A percentile compares a stretch with the other conserved stretches of the same genome.
Evolutionary conservation across 768 basidiomycete genomes (phyloP).

Genomic region (Agaricus subrufescens): DNA sequence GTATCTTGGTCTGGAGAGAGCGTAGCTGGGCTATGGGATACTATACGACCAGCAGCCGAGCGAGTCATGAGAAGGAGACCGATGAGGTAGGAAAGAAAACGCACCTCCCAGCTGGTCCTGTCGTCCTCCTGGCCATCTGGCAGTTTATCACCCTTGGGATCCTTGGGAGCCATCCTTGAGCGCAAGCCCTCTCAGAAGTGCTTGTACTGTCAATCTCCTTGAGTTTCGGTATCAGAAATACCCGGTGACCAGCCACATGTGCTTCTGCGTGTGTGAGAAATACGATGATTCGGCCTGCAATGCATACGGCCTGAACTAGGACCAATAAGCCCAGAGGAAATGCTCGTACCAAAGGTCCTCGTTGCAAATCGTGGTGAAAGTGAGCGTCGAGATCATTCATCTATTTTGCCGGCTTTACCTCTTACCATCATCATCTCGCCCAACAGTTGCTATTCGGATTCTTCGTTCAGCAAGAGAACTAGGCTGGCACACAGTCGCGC

Average conservation of each 20-base stretch:
- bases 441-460: slow-evolving; percentile 79
- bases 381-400: slow-evolving; percentile 24
- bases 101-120: slow-evolving; percentile 27
- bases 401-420: neutral
- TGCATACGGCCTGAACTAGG: neutral
- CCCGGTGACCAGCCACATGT: neutral
- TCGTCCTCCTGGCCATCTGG: slow-evolving; percentile 11
- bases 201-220: neutral
- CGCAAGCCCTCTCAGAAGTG: neutral
- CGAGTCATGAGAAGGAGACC: neutral
- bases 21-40: slow-evolving; percentile 24
- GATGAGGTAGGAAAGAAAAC: neutral
- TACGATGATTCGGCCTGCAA: neutral
- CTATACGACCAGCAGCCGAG: slow-evolving; percentile 12
- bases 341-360: slow-evolving; percentile 55
- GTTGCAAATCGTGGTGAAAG: slow-evolving; percentile 76
- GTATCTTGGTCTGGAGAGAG: slow-evolving; percentile 27
- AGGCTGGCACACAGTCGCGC: slow-evolving; percentile 83
- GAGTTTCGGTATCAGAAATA: neutral
- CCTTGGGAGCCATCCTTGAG: slow-evolving; percentile 4
- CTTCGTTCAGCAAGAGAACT: slow-evolving; percentile 83
- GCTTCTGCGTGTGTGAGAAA: neutral
- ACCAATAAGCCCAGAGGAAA: neutral
- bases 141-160: neutral
- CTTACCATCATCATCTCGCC: slow-evolving; percentile 12